Evolutionary conservation across 2,329 filamentous ascomycete species (phyloP).

Genomic region (Penicillium aurantiogriseum): DNA sequence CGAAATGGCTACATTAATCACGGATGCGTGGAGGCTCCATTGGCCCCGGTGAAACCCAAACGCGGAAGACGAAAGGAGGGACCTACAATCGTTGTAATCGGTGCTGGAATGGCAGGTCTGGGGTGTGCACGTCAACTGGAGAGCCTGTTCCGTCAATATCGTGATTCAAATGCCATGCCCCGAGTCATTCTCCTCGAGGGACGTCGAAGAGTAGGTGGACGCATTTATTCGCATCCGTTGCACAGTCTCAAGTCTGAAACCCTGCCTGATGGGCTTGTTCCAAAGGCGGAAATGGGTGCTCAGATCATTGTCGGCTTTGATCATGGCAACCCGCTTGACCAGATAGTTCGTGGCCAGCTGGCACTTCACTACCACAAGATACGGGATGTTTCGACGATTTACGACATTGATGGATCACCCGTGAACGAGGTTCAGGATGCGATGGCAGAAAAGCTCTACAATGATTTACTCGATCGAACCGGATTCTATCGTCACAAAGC

Average conservation of each 20-base stretch:
- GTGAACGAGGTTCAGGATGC: conserved; percentile 77
- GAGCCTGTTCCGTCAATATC: conserved; percentile 77
- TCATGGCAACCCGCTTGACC: conserved; percentile 87
- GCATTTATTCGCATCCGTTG: conserved; percentile 82
- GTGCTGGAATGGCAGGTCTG: conserved; percentile 90
- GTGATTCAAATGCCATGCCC: conserved; percentile 62
- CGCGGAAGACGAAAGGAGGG: conserved; percentile 50
- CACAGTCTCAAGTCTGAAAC: conserved; percentile 57
- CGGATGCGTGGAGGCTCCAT: conserved; percentile 76
- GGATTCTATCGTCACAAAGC: conserved; percentile 85
- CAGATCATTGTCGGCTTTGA: conserved; percentile 99
- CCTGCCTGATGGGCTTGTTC: conserved; percentile 56
- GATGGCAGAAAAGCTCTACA: conserved; percentile 87
- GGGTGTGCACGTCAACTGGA: conserved; percentile 90
- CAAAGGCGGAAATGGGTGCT: conserved; percentile 93
- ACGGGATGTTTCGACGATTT: conserved; percentile 77
- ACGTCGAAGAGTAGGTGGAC: conserved; percentile 79
- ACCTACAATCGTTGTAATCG: conserved; percentile 80
- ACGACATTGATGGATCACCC: conserved; percentile 64
- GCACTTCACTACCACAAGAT: conserved; percentile 82
- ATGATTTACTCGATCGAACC: conserved; percentile 88
- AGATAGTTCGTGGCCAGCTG: conserved; percentile 85
- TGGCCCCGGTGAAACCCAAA: conserved; percentile 40
- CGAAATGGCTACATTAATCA: conserved; percentile 95
- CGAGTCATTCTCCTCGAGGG: conserved; percentile 84